A percentile compares a stretch with the other conserved stretches of the same genome.
phyloP scores from a whole-genome alignment of 2,329 filamentous ascomycete genomes.

The Trichoderma atrobrunneum region DNA sequence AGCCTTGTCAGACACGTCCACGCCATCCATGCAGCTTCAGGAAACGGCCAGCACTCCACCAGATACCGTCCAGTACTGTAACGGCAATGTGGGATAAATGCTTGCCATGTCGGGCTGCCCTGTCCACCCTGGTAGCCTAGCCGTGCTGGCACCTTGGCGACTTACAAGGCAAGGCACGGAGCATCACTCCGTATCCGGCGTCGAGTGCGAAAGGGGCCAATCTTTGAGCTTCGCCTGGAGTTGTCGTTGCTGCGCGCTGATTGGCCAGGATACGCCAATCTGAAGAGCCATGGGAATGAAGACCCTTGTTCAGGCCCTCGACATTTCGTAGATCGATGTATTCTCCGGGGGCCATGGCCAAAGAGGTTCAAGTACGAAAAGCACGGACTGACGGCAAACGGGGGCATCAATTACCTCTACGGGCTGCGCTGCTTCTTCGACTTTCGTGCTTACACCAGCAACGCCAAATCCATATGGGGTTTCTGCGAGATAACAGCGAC shows the following conservation, averaged over 20 bases:
- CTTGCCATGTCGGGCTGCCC: neutral
- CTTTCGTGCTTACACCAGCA: neutral
- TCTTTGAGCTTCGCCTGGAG: neutral
- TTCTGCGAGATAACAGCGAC: neutral
- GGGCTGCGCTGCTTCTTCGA: too few species aligned
- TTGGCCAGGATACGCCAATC: neutral
- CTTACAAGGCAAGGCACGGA: neutral
- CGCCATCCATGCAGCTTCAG: neutral
- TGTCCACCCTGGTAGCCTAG: neutral
- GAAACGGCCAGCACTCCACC: neutral
- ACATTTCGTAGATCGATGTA: neutral
- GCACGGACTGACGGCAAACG: neutral
- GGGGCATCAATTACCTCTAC: neutral
- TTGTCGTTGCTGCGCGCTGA: neutral
- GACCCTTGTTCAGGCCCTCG: neutral
- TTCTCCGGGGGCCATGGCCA: neutral
- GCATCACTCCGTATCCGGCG: neutral
- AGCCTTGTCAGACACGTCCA: neutral
- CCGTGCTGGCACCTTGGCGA: neutral
- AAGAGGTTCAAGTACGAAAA: neutral
- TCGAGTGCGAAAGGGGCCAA: neutral
- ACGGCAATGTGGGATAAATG: neutral
- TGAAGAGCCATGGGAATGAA: neutral
- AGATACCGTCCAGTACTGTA: neutral
- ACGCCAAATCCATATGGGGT: neutral